Evolutionary conservation across 768 basidiomycete genomes (phyloP).

Genomic region (Pleurotus sapidus): DNA sequence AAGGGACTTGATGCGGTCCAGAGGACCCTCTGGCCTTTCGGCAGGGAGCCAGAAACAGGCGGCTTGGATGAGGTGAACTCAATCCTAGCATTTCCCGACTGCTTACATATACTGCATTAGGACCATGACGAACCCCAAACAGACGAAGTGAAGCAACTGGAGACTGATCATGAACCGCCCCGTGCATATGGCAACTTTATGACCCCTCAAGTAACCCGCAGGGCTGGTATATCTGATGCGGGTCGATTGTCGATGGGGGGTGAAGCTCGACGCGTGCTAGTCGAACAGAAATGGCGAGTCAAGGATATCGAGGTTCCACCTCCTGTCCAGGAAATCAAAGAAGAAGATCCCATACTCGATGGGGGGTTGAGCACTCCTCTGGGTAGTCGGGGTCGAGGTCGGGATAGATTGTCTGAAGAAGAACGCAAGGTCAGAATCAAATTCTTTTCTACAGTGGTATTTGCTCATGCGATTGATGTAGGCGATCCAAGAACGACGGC

Average conservation of each 20-base stretch:
- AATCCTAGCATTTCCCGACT: constrained; percentile 1
- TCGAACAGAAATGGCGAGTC: constrained; percentile 55
- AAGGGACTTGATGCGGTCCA: constrained; percentile 34
- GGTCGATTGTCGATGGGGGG: constrained; percentile 42
- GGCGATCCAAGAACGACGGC: constrained; percentile 62
- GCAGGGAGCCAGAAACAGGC: constrained; percentile 10
- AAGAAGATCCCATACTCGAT: not conserved
- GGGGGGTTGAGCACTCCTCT: constrained; percentile 10
- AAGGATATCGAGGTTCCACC: constrained; percentile 49
- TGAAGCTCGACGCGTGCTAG: constrained; percentile 43
- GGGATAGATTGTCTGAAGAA: constrained; percentile 33
- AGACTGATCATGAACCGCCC: constrained; percentile 24
- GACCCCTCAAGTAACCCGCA: constrained; percentile 47
- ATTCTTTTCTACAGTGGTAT: not conserved
- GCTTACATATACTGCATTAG: not conserved
- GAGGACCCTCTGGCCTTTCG: constrained; percentile 36
- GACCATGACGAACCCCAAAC: constrained; percentile 15
- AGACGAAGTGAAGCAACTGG: constrained; percentile 20
- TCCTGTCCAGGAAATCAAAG: constrained; percentile 1
- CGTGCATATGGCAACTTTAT: constrained; percentile 43
- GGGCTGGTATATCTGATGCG: constrained; percentile 11
- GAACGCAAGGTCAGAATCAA: constrained; percentile 37
- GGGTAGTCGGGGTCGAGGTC: constrained; percentile 9
- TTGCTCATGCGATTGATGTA: constrained; percentile 15
- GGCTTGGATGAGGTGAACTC: constrained; percentile 10